Conservation (phyloP, 2,329 filamentous ascomycete genomes). For the Hortaea werneckii region DNA sequence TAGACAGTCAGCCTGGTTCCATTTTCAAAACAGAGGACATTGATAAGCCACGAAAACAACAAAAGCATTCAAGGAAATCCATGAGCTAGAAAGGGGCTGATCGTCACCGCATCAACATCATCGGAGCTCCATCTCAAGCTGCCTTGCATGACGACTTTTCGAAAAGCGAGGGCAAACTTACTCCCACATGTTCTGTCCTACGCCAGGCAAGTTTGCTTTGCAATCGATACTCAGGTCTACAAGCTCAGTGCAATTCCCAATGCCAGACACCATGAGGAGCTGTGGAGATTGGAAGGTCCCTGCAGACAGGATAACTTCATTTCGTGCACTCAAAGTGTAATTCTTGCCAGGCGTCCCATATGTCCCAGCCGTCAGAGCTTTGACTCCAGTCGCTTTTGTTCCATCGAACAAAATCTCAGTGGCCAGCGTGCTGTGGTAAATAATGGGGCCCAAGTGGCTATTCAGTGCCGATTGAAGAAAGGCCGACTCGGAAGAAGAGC, state of each 20-base stretch:
- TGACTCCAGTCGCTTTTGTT: constrained; percentile 20
- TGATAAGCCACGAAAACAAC: too few relatives aligned
- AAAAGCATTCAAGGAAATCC: too few relatives aligned
- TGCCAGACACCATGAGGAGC: constrained; percentile 24
- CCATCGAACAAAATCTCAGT: constrained; percentile 24
- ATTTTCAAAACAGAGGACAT: too few relatives aligned
- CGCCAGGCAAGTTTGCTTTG: constrained; percentile 18
- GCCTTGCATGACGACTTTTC: too few relatives aligned
- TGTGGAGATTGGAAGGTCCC: too few relatives aligned
- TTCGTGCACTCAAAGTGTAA: constrained; percentile 18
- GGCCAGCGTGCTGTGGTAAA: constrained; percentile 25
- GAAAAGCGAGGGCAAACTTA: too few relatives aligned
- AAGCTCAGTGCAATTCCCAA: too few relatives aligned
- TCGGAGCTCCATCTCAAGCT: too few relatives aligned
- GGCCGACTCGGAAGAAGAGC: constrained; percentile 9
- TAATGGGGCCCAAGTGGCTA: constrained; percentile 17
- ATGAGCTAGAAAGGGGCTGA: too few relatives aligned
- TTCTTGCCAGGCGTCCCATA: constrained; percentile 13
- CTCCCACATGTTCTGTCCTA: constrained; percentile 17
- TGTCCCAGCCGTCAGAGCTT: too few relatives aligned
- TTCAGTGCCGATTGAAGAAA: constrained; percentile 18
- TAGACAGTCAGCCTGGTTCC: too few relatives aligned
- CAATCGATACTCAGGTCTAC: constrained; percentile 19
- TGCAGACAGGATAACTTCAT: constrained; percentile 36
- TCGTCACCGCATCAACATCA: too few relatives aligned